Evolutionary conservation across 768 basidiomycete genomes (phyloP), one percentile per base, ranked within the genome.

Genomic region (Rhizopogon vulgaris): DNA sequence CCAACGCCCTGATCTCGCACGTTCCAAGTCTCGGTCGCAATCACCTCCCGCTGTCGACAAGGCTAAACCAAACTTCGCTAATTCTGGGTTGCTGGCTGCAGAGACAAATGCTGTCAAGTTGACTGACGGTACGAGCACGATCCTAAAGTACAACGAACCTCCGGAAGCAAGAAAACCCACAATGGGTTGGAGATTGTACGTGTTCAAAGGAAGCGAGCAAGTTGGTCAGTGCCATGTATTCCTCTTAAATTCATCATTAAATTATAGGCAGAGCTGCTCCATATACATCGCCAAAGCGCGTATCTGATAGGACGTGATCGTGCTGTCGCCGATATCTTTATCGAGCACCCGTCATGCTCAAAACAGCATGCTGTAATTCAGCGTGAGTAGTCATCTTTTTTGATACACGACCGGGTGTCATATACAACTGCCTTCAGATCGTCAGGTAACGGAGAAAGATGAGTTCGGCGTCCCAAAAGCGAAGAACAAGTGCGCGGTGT

Each of bases 341-440:
- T 97, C 38, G 93, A 96, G 53, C 96, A 99, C 64, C 95, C 95
- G 2, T 98, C 95, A 6, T 93, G 92, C 58, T 98, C 96, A 0
- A 99, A 99, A 64, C 96, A 99, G 64, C 96, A 99, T 63, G 94
- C 96, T 14, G 96, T 85, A 3, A 87, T 99, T 30, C 96, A 99
- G 71, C 93, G 88, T 87, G 63, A 25, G 84, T 66, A 27, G 42
- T 46, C 2, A n/a, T 15, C 49, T 11, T 38, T 50, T 41, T 24
- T 48, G 39, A 32, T 14, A 37, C 51, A 53, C 36, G 22, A 48
- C 39, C 52, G 58, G 55, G 47, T 37, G 25, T 41, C 24, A 28
- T 17, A 39, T 18, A 37, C 4, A 47, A 51, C 51, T 50, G 27
- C 9, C 5, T 46, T 32, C 58, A 90, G 88, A 87, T 66, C 87